A percentile compares a stretch with the other conserved stretches of the same genome.
Conservation (phyloP, 2,329 filamentous ascomycete species). For the Aureobasidium sp. region DNA sequence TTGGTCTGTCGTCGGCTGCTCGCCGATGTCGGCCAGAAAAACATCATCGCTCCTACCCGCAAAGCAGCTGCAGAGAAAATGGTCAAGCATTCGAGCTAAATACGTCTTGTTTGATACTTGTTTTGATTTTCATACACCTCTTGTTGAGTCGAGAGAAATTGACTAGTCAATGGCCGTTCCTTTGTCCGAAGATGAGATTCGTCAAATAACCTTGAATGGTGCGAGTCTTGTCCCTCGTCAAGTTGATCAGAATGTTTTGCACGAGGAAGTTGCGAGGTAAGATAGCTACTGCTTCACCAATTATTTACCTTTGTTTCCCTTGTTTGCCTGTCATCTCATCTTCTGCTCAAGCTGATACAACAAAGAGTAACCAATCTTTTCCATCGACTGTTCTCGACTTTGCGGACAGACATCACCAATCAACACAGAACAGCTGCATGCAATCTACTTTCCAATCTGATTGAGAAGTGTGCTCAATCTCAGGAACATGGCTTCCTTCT, state of each 20-base stretch:
- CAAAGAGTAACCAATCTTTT: not conserved
- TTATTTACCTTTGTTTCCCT: not conserved
- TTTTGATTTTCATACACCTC: not conserved
- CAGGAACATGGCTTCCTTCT: conserved; percentile 24
- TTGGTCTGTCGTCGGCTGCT: not conserved
- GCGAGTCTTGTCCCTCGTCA: conserved; percentile 13
- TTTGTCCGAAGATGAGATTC: conserved; percentile 13
- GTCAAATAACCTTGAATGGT: conserved; percentile 9
- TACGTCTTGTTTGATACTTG: not conserved
- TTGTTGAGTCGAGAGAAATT: not conserved
- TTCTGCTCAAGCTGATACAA: not conserved
- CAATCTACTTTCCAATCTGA: conserved; percentile 40
- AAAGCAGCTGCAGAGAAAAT: conserved; percentile 8
- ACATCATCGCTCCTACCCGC: not conserved
- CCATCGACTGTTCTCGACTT: not conserved
- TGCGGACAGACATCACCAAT: conserved; percentile 20
- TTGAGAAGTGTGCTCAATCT: conserved; percentile 35
- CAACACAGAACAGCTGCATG: conserved; percentile 41
- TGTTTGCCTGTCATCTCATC: not conserved
- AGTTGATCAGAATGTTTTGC: not conserved
- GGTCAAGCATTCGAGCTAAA: conserved; percentile 11
- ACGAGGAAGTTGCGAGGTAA: conserved; percentile 7
- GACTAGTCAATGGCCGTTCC: not conserved
- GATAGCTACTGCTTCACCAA: not conserved
- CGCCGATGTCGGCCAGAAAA: conserved; percentile 3